Percentiles rank a stretch among this genome's conserved stretches.
Conservation (phyloP, 495 filamentous ascomycete genomes). For the Hamigera avellanea region DNA sequence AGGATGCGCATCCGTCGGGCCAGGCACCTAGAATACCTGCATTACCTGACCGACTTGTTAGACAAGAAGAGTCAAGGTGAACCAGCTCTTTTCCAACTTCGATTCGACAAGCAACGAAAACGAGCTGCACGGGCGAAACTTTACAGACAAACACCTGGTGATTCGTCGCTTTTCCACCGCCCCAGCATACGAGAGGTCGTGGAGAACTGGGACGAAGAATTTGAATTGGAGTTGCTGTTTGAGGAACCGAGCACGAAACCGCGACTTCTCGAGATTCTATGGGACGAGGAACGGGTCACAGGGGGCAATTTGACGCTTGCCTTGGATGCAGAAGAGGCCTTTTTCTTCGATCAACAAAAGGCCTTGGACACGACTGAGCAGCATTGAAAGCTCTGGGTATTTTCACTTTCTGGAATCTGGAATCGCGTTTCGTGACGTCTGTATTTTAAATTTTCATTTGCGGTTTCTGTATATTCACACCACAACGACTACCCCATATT, state of each 20-base stretch:
- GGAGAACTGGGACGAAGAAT: conserved; percentile 20
- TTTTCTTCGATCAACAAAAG: too few species aligned
- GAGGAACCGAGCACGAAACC: too few species aligned
- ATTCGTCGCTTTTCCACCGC: conserved; percentile 5
- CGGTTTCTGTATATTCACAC: too few species aligned
- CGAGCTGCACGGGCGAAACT: conserved; percentile 3
- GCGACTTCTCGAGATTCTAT: conserved; percentile 3
- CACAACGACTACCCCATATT: too few species aligned
- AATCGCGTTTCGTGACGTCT: too few species aligned
- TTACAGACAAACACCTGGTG: conserved; percentile 8
- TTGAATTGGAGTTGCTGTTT: conserved; percentile 15
- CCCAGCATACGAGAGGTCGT: conserved; percentile 4
- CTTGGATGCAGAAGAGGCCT: too few species aligned
- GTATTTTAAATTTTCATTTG: too few species aligned
- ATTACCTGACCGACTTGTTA: conserved; percentile 9
- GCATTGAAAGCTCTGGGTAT: too few species aligned
- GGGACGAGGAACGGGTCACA: conserved; percentile 6
- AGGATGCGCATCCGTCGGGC: conserved; percentile 1
- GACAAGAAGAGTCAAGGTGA: conserved; percentile 15
- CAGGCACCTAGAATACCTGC: conserved; percentile 8
- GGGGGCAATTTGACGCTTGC: conserved; percentile 2
- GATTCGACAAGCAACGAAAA: conserved; percentile 3
- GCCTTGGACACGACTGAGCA: too few species aligned
- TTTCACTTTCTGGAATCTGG: too few species aligned
- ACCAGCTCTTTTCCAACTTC: conserved; percentile 4